These are phyloP conservation scores for Geotrichum restrictum DNA, from an alignment of 1,139 yeast species.

Conservation along the genomic window DNA sequence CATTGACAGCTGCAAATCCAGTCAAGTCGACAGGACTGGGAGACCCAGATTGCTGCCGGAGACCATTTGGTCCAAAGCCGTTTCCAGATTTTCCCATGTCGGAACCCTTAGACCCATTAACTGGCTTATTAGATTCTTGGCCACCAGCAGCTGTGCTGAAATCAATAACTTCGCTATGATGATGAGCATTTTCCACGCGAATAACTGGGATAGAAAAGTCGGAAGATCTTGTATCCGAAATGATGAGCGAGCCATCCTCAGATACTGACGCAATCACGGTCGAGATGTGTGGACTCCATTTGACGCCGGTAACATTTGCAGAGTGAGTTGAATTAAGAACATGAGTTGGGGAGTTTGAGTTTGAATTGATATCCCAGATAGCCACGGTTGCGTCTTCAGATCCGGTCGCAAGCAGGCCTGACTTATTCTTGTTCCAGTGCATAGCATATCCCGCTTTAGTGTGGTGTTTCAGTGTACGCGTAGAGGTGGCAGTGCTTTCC, in stretches of 20 bases:
- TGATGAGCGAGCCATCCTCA: slow-evolving; percentile 63
- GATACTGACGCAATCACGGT: slow-evolving; percentile 67
- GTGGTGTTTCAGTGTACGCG: slow-evolving; percentile 51
- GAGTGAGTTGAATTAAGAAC: slow-evolving; percentile 45
- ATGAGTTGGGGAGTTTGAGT: slow-evolving; percentile 14
- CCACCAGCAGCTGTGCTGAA: slow-evolving; percentile 45
- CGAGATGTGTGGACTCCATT: slow-evolving; percentile 47
- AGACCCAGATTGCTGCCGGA: slow-evolving; percentile 44
- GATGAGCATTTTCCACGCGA: slow-evolving; percentile 18
- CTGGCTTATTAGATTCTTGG: slow-evolving; percentile 46
- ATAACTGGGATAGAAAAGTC: slow-evolving; percentile 17
- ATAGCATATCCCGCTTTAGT: slow-evolving; percentile 64
- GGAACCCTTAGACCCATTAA: background rate
- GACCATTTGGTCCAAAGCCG: background rate
- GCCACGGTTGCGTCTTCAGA: slow-evolving; percentile 65
- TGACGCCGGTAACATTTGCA: slow-evolving; percentile 41
- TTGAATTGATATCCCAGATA: slow-evolving; percentile 55
- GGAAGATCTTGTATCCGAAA: slow-evolving; percentile 60
- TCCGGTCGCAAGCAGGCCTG: slow-evolving; percentile 53
- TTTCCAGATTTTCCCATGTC: slow-evolving; percentile 19
- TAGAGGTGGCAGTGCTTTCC: slow-evolving; percentile 22
- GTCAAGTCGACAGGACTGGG: slow-evolving; percentile 55
- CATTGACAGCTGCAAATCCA: slow-evolving; percentile 50
- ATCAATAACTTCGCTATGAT: slow-evolving; percentile 45
- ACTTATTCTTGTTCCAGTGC: slow-evolving; percentile 53